Evolutionary conservation across 2,329 filamentous ascomycete species (phyloP).

Genomic region (Orbilia ellipsospora): DNA sequence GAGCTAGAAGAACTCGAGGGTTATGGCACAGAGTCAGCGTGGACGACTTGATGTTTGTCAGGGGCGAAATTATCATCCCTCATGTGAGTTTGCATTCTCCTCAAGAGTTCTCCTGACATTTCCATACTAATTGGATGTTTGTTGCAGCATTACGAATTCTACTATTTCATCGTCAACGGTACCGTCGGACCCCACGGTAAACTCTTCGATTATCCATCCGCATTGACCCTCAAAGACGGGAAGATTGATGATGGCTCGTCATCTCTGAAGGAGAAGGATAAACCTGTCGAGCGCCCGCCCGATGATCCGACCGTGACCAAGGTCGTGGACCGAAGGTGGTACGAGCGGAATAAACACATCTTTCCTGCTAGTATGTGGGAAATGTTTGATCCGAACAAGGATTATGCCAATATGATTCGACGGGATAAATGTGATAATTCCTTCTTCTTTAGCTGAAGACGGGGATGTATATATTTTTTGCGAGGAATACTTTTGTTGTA

Average conservation of each 20-base stretch:
- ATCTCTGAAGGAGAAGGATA: conserved; percentile 61
- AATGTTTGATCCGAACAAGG: conserved; percentile 88
- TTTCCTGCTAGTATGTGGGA: conserved; percentile 97
- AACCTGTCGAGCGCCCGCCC: conserved; percentile 69
- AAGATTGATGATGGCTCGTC: conserved; percentile 37
- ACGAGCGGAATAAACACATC: conserved; percentile 97
- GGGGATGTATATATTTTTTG: too few species aligned
- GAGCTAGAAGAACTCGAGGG: conserved; percentile 70
- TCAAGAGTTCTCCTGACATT: not conserved
- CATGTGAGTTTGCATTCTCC: conserved; percentile 74
- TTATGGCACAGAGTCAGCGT: conserved; percentile 95
- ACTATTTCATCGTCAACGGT: conserved; percentile 95
- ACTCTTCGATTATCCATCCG: conserved; percentile 77
- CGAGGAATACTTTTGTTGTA: too few species aligned
- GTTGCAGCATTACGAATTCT: conserved; percentile 90
- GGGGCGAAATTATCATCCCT: conserved; percentile 89
- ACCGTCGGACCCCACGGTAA: conserved; percentile 76
- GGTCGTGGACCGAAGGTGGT: conserved; percentile 96
- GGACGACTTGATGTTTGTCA: conserved; percentile 92
- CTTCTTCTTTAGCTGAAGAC: conserved; percentile 79
- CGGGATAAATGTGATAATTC: conserved; percentile 90
- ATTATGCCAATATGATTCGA: conserved; percentile 80
- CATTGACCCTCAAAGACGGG: conserved; percentile 53
- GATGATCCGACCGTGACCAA: conserved; percentile 87
- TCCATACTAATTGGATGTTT: not conserved